Conservation (phyloP, 192 early-diverging fungal genomes). For the Hyaloraphidium curvatum region DNA sequence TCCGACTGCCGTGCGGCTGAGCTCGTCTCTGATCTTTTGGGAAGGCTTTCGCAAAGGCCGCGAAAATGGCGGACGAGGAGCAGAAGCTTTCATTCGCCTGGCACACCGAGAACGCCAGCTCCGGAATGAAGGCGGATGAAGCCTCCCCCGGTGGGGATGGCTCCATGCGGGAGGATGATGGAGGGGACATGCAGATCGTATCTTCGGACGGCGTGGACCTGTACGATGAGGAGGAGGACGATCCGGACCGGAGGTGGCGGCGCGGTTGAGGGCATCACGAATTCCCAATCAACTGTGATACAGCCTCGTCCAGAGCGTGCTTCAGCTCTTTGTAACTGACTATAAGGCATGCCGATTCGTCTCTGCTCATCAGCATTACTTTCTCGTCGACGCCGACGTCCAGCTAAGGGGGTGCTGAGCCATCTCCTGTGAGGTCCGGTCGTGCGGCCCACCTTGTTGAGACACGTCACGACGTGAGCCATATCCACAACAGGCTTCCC, state of each 20-base stretch:
- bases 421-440: neutral
- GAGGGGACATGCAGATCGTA: neutral
- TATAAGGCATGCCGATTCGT: constrained; percentile 91
- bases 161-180: neutral
- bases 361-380: constrained; percentile 84
- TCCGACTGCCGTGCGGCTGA: too few species aligned
- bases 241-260: neutral
- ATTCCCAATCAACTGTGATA: constrained; percentile 14
- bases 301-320: constrained; percentile 71
- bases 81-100: too few species aligned
- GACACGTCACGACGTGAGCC: constrained; percentile 75
- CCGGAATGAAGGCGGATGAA: too few species aligned
- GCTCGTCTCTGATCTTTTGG: too few species aligned
- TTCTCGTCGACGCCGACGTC: constrained; percentile 89
- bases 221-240: neutral
- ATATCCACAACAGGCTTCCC: constrained; percentile 74
- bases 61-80: too few species aligned
- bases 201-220: neutral
- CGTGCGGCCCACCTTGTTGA: constrained; percentile 63
- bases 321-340: constrained; percentile 92
- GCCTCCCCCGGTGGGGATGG: neutral
- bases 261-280: neutral
- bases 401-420: constrained; percentile 29
- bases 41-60: too few species aligned
- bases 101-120: too few species aligned